A percentile compares a stretch with the other conserved stretches of the same genome.
These are phyloP conservation scores for Syncephalastrum monosporum DNA, from an alignment of 371 early-diverging fungal species.

Conservation along the genomic window DNA sequence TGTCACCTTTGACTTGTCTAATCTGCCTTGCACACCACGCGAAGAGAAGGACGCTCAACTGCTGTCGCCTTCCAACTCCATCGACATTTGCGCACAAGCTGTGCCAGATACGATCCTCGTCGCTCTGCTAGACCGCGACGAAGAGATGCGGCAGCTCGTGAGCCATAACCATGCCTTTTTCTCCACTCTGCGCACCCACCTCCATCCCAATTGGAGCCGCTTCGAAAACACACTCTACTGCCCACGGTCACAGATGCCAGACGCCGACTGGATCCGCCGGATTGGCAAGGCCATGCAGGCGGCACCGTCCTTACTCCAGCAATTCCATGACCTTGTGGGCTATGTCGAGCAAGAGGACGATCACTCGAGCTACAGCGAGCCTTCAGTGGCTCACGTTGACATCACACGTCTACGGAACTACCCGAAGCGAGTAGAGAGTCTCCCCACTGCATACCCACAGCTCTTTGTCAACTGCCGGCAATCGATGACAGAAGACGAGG, in stretches of 20 bases:
- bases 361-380: constrained; percentile 12
- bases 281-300: constrained; percentile 25
- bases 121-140: constrained; percentile 37
- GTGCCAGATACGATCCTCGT: constrained; percentile 47
- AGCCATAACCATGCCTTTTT: constrained; percentile 35
- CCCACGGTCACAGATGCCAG: constrained; percentile 26
- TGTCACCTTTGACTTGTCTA: constrained; percentile 41
- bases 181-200: constrained; percentile 19
- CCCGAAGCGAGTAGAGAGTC: constrained; percentile 30
- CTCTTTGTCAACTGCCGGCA: constrained; percentile 50
- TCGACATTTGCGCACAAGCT: constrained; percentile 40
- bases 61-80: constrained; percentile 26
- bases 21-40: constrained; percentile 8
- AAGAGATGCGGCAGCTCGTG: constrained; percentile 47
- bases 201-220: constrained; percentile 29
- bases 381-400: constrained; percentile 43
- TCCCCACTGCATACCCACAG: constrained; percentile 53
- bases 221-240: constrained; percentile 40
- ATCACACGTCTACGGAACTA: constrained; percentile 40
- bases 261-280: constrained; percentile 38
- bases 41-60: constrained; percentile 17
- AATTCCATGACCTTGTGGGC: constrained; percentile 45
- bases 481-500: constrained; percentile 17
- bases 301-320: constrained; percentile 26
- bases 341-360: constrained; percentile 22